These are phyloP conservation scores for Oleoguttula mirabilis DNA, from an alignment of 495 filamentous ascomycete genomes.

Conservation along the genomic window DNA sequence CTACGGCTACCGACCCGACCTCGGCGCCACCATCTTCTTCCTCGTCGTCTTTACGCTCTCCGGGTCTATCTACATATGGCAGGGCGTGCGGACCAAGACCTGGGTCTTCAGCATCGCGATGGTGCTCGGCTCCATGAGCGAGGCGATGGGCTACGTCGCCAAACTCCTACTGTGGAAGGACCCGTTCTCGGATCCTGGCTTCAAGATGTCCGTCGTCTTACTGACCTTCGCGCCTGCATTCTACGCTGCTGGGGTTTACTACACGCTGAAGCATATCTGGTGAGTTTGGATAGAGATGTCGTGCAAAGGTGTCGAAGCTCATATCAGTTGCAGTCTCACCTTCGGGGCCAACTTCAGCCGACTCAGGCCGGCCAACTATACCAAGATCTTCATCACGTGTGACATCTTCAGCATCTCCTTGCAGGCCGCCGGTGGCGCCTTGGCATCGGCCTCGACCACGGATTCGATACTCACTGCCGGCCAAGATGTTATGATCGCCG, in stretches of 20 bases:
- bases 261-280: slow-evolving; percentile 34
- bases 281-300: neutral
- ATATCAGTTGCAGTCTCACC: slow-evolving; percentile 14
- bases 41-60: slow-evolving; percentile 19
- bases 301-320: too few species aligned
- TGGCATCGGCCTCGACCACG: slow-evolving; percentile 8
- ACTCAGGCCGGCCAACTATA: slow-evolving; percentile 16
- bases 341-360: slow-evolving; percentile 16
- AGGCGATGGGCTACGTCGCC: slow-evolving; percentile 20
- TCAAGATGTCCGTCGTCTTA: slow-evolving; percentile 33
- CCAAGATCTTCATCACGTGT: slow-evolving; percentile 21
- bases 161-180: slow-evolving; percentile 15
- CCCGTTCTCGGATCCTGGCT: slow-evolving; percentile 20
- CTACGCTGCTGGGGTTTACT: slow-evolving; percentile 48
- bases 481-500: slow-evolving; percentile 31
- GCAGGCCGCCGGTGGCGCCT: slow-evolving; percentile 21
- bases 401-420: slow-evolving; percentile 21
- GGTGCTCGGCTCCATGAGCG: slow-evolving; percentile 15
- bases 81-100: slow-evolving; percentile 10
- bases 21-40: slow-evolving; percentile 18
- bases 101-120: slow-evolving; percentile 22
- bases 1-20: slow-evolving; percentile 19
- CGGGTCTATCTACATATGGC: slow-evolving; percentile 8
- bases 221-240: slow-evolving; percentile 48
- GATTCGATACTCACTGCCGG: slow-evolving; percentile 18